Percentiles rank a stretch among this genome's conserved stretches.
Evolutionary conservation across 345 rosid species (phyloP).

Genomic region (Eucalyptus leucophloia): DNA sequence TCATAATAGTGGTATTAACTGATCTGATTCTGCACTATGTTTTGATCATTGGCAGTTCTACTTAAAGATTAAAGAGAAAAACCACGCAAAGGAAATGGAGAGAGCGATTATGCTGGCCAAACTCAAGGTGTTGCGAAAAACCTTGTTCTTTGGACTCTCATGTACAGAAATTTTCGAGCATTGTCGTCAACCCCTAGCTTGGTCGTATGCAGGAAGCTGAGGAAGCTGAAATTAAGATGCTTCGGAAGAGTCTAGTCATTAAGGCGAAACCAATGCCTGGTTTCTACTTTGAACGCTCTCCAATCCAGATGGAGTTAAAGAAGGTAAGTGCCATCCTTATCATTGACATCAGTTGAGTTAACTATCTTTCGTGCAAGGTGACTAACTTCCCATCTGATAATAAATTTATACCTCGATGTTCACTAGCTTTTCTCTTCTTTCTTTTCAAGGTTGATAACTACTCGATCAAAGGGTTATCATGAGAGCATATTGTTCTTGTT

Average conservation of each 20-base stretch:
- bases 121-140: slow-evolving; percentile 8
- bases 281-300: slow-evolving; percentile 21
- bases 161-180: not conserved
- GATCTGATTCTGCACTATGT: not conserved
- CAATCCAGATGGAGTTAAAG: slow-evolving; percentile 19
- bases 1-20: not conserved
- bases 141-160: not conserved
- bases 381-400: not conserved
- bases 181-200: not conserved
- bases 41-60: slow-evolving; percentile 9
- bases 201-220: slow-evolving; percentile 10
- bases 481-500: not conserved
- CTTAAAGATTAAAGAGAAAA: slow-evolving; percentile 19
- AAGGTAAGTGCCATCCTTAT: slow-evolving; percentile 2
- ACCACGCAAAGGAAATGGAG: slow-evolving; percentile 19
- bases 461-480: not conserved
- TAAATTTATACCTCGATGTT: not conserved
- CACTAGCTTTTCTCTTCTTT: not conserved
- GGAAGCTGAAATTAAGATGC: slow-evolving; percentile 20
- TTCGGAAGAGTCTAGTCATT: slow-evolving; percentile 17
- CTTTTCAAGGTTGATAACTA: not conserved
- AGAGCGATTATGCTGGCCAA: slow-evolving; percentile 14
- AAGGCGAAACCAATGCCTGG: slow-evolving; percentile 32
- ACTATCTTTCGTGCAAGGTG: not conserved
- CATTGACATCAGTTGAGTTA: not conserved